phyloP scores from a whole-genome alignment of 441 rosid species.

The Capsella rubella region DNA sequence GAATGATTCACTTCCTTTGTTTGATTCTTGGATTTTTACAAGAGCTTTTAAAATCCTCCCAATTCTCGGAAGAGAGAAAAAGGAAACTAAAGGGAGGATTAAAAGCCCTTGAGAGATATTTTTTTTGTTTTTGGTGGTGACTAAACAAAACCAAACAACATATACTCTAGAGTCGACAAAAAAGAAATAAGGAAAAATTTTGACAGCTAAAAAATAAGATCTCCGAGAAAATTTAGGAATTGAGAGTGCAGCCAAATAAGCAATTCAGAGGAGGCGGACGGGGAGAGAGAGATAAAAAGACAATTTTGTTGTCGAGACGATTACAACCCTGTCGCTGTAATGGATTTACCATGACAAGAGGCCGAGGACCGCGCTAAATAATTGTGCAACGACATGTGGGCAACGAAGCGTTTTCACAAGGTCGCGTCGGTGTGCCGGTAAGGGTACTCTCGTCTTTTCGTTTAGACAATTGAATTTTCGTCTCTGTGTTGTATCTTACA shows the following conservation, averaged over 20 bases:
- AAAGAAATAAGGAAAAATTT: constrained; percentile 1
- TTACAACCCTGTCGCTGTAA: constrained; percentile 25
- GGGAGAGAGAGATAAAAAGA: constrained; percentile 6
- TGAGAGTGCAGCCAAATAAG: constrained; percentile 25
- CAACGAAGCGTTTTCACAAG: constrained; percentile 28
- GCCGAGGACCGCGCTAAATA: constrained; percentile 36
- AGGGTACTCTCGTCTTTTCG: constrained; percentile 28
- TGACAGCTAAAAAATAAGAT: constrained; percentile 30
- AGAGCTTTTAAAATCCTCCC: constrained; percentile 14
- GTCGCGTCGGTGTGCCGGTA: constrained; percentile 42
- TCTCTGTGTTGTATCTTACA: not conserved
- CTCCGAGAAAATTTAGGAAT: constrained; percentile 26
- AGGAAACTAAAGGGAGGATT: not conserved
- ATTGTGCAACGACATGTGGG: constrained; percentile 38
- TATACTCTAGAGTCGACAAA: not conserved
- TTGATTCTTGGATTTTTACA: constrained; percentile 5
- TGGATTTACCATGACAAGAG: constrained; percentile 13
- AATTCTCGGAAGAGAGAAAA: not conserved
- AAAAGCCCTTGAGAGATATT: not conserved
- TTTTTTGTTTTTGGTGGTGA: not conserved
- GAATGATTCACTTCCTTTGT: constrained; percentile 21
- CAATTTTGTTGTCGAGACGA: constrained; percentile 14
- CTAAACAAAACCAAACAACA: not conserved
- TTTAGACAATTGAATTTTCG: not conserved
- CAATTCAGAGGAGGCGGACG: constrained; percentile 22